Evolutionary conservation across 129 eudicot genomes (phyloP).

Genomic region (Silybum marianum): DNA sequence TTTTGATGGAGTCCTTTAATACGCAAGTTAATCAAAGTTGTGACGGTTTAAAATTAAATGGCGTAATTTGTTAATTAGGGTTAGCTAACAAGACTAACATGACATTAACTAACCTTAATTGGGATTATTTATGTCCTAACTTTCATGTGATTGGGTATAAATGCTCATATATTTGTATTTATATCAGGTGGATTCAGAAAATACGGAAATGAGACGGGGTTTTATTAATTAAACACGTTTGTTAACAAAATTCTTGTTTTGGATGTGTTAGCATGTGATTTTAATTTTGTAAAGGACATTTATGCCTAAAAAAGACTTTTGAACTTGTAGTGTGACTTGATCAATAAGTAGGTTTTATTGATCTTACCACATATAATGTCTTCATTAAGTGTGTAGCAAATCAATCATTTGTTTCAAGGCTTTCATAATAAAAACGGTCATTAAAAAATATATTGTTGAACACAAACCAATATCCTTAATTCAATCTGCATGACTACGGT

Average conservation of each 20-base stretch:
- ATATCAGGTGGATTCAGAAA: not conserved
- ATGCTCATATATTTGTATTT: not conserved
- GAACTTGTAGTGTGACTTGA: not conserved
- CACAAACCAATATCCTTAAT: too few relatives aligned
- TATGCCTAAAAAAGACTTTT: not conserved
- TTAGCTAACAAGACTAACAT: not conserved
- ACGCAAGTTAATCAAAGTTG: not conserved
- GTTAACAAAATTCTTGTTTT: not conserved
- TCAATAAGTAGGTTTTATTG: not conserved
- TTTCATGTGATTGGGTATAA: not conserved
- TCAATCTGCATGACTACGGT: too few relatives aligned
- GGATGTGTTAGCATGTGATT: not conserved
- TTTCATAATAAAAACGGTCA: not conserved
- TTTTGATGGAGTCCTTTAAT: slow-evolving; percentile 8
- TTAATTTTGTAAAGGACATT: not conserved
- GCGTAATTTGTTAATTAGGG: not conserved
- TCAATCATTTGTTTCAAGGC: not conserved
- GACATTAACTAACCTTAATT: not conserved
- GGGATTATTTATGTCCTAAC: not conserved
- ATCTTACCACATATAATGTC: not conserved
- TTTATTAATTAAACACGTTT: not conserved
- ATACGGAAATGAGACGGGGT: not conserved
- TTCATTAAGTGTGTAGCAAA: not conserved
- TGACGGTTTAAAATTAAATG: not conserved
- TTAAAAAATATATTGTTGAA: not conserved